Conservation (phyloP, 2,329 filamentous ascomycete species). For the Parastagonospora avenae region DNA sequence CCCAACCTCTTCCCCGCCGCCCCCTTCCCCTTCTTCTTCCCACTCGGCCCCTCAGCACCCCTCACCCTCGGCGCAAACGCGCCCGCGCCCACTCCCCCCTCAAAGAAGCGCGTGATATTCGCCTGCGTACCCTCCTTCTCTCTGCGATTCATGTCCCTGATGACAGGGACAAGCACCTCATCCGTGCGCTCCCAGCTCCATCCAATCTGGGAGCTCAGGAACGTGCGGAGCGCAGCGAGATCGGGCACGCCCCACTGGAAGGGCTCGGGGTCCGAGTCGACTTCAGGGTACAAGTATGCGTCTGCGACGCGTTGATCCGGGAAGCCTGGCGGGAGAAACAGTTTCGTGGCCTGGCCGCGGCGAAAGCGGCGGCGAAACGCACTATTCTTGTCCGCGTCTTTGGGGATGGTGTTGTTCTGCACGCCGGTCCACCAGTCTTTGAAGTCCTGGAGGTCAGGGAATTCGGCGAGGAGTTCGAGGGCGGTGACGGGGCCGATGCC, state of each 20-base stretch:
- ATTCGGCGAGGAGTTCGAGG: constrained; percentile 91
- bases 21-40: constrained; percentile 37
- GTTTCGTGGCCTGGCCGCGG: constrained; percentile 75
- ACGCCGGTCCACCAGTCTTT: constrained; percentile 85
- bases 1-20: constrained; percentile 42
- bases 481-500: constrained; percentile 94
- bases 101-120: constrained; percentile 94
- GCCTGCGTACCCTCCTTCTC: constrained; percentile 89
- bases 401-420: constrained; percentile 69
- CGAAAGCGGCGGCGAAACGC: constrained; percentile 86
- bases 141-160: constrained; percentile 90
- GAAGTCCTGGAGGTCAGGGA: constrained; percentile 76
- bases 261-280: constrained; percentile 74
- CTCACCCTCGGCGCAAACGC: constrained; percentile 73
- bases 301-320: constrained; percentile 78
- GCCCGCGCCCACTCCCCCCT: constrained; percentile 72
- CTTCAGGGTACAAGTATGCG: constrained; percentile 85
- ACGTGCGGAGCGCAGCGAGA: constrained; percentile 79
- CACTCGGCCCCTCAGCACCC: constrained; percentile 61
- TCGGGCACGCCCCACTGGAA: constrained; percentile 98
- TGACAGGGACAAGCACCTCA: constrained; percentile 93
- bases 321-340: constrained; percentile 83
- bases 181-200: constrained; percentile 93
- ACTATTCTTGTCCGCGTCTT: constrained; percentile 59
- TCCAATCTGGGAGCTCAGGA: constrained; percentile 89